Percentiles rank a stretch among this genome's conserved stretches.
These are phyloP conservation scores for Vitis hybrid DNA, from an alignment of 177 flowering plant species.

Conservation along the genomic window DNA sequence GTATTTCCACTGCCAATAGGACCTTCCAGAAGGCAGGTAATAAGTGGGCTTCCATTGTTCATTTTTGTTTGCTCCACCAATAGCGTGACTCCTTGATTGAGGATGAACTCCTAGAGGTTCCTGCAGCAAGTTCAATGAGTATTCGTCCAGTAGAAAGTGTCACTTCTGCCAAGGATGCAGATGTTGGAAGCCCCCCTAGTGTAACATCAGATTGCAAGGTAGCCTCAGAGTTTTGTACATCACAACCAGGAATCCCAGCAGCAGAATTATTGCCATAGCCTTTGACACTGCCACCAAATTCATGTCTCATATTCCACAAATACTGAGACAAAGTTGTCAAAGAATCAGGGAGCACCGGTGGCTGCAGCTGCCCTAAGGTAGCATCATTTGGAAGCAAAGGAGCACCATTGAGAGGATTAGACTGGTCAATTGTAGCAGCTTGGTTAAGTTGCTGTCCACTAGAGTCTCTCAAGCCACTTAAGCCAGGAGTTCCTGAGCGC, in stretches of 20 bases:
- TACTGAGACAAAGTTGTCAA: slow-evolving; percentile 66
- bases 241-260: slow-evolving; percentile 20
- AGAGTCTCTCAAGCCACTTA: slow-evolving; percentile 28
- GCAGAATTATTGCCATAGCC: slow-evolving; percentile 23
- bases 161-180: slow-evolving; percentile 70
- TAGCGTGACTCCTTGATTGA: slow-evolving; percentile 5
- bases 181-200: slow-evolving; percentile 53
- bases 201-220: slow-evolving; percentile 21
- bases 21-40: slow-evolving; percentile 66
- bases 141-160: slow-evolving; percentile 51
- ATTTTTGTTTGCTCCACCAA: slow-evolving; percentile 62
- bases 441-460: slow-evolving; percentile 28
- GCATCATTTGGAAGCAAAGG: slow-evolving; percentile 41
- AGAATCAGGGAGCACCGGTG: slow-evolving; percentile 83
- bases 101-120: slow-evolving; percentile 20
- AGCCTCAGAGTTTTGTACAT: slow-evolving; percentile 24
- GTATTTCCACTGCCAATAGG: slow-evolving; percentile 51
- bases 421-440: slow-evolving; percentile 19
- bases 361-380: slow-evolving; percentile 51
- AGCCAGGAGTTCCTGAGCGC: slow-evolving; percentile 24
- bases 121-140: slow-evolving; percentile 53
- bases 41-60: slow-evolving; percentile 59
- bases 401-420: slow-evolving; percentile 22
- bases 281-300: slow-evolving; percentile 40
- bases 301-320: slow-evolving; percentile 49